Conservation (phyloP, 257 asterid genomes). For the Rauvolfia tetraphylla region DNA sequence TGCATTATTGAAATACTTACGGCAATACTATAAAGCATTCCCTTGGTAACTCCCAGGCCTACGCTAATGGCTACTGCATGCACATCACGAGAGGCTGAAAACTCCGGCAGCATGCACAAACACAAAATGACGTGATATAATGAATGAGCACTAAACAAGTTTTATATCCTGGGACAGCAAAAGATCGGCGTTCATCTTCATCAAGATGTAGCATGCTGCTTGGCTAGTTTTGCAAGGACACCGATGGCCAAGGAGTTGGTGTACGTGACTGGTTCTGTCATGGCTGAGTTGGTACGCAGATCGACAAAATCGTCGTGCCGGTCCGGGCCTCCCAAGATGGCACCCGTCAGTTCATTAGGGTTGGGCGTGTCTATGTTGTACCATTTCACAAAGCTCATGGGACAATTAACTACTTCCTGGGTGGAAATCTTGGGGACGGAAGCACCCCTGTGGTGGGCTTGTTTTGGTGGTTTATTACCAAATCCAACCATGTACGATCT, state of each 20-base stretch:
- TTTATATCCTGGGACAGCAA: no score
- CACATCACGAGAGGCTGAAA: background rate
- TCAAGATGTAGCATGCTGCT: conserved; percentile 39
- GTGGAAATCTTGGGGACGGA: conserved; percentile 54
- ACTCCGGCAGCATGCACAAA: background rate
- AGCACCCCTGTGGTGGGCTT: conserved; percentile 88
- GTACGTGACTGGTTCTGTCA: conserved; percentile 75
- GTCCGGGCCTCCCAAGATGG: conserved; percentile 86
- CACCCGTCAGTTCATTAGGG: conserved; percentile 77
- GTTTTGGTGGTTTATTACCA: conserved; percentile 65
- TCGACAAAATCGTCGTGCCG: conserved; percentile 50
- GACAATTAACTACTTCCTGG: conserved; percentile 33
- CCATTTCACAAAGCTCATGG: conserved; percentile 60
- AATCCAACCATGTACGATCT: conserved; percentile 90
- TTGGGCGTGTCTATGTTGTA: conserved; percentile 42
- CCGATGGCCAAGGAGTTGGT: conserved; percentile 74
- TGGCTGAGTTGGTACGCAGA: conserved; percentile 46
- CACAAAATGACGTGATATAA: background rate
- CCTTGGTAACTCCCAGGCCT: background rate
- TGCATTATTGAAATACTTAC: no score
- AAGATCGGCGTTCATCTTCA: background rate
- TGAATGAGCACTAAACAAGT: background rate
- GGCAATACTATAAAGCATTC: background rate
- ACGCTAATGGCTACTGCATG: background rate
- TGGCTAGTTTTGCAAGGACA: conserved; percentile 69